phyloP scores from a whole-genome alignment of 495 filamentous ascomycete genomes.

The Letharia columbiana region DNA sequence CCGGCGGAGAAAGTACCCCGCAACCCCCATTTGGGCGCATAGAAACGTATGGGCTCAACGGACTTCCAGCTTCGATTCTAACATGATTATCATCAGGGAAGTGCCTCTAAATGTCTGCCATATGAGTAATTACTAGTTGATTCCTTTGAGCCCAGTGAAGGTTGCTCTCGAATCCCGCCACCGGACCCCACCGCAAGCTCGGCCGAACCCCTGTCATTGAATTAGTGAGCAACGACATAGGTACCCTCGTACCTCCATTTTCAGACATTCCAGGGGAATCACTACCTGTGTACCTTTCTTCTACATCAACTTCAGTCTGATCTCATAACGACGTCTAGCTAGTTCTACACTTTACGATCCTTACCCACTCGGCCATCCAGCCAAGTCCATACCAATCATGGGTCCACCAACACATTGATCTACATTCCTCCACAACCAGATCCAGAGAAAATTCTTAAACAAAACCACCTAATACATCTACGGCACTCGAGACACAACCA shows the following conservation, averaged over 20 bases:
- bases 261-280: not conserved
- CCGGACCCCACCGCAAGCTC: slow-evolving; percentile 10
- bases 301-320: slow-evolving; percentile 11
- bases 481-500: not conserved
- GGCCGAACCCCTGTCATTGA: slow-evolving; percentile 3
- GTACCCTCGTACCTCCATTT: not conserved
- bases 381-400: slow-evolving; percentile 13
- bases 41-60: not conserved
- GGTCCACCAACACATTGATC: slow-evolving; percentile 16
- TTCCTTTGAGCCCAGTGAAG: not conserved
- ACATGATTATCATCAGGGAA: too few species aligned
- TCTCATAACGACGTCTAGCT: not conserved
- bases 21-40: slow-evolving; percentile 8
- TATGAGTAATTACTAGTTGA: not conserved
- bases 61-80: too few species aligned
- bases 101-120: not conserved
- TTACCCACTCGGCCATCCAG: not conserved
- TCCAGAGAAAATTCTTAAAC: not conserved
- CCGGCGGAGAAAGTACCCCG: slow-evolving; percentile 11
- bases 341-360: not conserved
- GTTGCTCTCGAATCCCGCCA: not conserved
- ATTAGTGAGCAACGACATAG: slow-evolving; percentile 14
- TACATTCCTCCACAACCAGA: slow-evolving; percentile 16
- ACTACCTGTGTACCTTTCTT: too few species aligned
- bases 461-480: not conserved